These are phyloP conservation scores for Candida cerambycidarum DNA, from an alignment of 805 yeast species.

Conservation along the genomic window DNA sequence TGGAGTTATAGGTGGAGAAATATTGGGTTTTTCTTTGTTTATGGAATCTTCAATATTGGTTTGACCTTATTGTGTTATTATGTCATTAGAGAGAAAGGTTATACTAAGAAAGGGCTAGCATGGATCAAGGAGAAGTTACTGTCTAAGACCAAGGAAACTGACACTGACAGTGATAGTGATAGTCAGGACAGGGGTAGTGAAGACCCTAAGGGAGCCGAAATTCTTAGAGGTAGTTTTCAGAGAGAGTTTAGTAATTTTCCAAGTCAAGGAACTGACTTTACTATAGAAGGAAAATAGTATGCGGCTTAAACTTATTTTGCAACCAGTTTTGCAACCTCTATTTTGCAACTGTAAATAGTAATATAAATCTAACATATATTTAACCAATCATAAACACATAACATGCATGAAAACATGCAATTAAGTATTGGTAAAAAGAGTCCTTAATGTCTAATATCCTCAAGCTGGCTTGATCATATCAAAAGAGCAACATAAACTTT, in stretches of 20 bases:
- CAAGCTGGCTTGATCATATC: slow-evolving; percentile 73
- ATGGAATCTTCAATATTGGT: slow-evolving; percentile 50
- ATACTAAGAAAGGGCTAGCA: background rate
- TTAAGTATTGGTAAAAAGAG: background rate
- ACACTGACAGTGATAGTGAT: slow-evolving; percentile 16
- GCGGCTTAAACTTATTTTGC: no score
- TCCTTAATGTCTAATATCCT: no score
- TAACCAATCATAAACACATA: slow-evolving; percentile 5
- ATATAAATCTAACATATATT: slow-evolving; percentile 1
- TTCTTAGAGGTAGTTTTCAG: no score
- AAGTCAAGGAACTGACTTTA: no score
- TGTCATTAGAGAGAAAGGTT: slow-evolving; percentile 19
- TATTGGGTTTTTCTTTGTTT: slow-evolving; percentile 60
- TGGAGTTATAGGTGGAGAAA: slow-evolving; percentile 62
- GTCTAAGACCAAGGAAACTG: background rate
- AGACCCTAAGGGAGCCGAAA: no score
- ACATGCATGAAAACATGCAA: background rate
- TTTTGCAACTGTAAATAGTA: background rate
- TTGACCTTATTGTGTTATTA: slow-evolving; percentile 42
- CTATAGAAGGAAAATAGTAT: no score
- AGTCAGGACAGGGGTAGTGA: no score
- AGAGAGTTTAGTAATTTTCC: no score
- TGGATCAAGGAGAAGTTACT: slow-evolving; percentile 20
- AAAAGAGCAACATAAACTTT: slow-evolving; percentile 66
- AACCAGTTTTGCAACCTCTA: no score